A percentile compares a stretch with the other conserved stretches of the same genome.
phyloP scores from a whole-genome alignment of 331 rosid species.

The Pyracantha coccinea region DNA sequence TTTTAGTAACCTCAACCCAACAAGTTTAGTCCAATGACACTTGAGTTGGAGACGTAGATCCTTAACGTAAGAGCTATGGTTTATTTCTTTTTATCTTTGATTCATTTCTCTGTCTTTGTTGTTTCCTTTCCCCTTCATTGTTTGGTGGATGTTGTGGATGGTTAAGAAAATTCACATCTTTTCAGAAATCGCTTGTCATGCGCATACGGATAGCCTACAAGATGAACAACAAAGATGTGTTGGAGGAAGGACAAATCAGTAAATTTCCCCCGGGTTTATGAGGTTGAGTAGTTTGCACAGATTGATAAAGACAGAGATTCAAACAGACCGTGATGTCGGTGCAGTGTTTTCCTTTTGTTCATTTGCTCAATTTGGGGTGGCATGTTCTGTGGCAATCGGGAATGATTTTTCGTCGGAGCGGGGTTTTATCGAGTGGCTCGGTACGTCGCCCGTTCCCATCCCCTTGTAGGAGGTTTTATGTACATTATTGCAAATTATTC shows the following conservation, averaged over 20 bases:
- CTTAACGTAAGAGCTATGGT: background rate
- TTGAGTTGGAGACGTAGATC: background rate
- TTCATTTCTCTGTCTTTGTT: background rate
- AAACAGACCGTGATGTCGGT: constrained; percentile 15
- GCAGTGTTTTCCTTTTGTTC: constrained; percentile 19
- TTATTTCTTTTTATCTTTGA: background rate
- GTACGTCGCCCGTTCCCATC: constrained; percentile 2
- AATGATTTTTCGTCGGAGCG: constrained; percentile 30
- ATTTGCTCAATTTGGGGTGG: constrained; percentile 28
- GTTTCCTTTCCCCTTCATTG: background rate
- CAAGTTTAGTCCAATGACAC: background rate
- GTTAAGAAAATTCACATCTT: constrained; percentile 11
- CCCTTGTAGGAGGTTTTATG: constrained; percentile 40
- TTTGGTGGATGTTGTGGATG: background rate
- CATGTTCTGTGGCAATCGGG: constrained; percentile 31
- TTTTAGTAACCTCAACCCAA: background rate
- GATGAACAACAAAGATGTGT: constrained; percentile 64
- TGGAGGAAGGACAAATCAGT: constrained; percentile 91
- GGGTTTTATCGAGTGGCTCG: constrained; percentile 39
- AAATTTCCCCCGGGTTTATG: constrained; percentile 80
- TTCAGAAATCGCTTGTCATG: constrained; percentile 94
- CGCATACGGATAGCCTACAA: constrained; percentile 91
- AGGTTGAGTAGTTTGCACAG: constrained; percentile 25
- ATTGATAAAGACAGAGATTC: constrained; percentile 21
- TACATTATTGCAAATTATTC: constrained; percentile 57